These are phyloP conservation scores for Pichia phayaonensis DNA, from an alignment of 805 yeast species.

Conservation along the genomic window DNA sequence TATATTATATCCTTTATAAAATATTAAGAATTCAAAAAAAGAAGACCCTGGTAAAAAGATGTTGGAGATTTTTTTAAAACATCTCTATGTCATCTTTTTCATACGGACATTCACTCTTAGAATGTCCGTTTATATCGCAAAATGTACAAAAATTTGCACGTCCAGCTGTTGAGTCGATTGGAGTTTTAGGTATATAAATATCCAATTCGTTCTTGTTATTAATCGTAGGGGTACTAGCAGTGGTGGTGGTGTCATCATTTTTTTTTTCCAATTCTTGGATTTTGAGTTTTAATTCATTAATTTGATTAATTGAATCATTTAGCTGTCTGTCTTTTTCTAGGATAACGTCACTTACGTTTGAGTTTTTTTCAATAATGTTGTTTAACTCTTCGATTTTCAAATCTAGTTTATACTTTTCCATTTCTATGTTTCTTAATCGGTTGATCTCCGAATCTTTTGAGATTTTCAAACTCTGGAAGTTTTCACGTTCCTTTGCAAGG, in stretches of 20 bases:
- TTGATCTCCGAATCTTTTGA: conserved; percentile 12
- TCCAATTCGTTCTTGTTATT: background rate
- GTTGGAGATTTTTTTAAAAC: conserved; percentile 20
- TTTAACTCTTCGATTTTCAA: conserved; percentile 12
- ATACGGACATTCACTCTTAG: conserved; percentile 80
- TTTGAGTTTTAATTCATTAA: background rate
- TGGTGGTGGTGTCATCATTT: too few species aligned
- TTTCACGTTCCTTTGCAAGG: background rate
- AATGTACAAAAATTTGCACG: conserved; percentile 83
- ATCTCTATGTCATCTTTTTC: conserved; percentile 43
- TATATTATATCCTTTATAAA: background rate
- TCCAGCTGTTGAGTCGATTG: conserved; percentile 65
- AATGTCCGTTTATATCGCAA: conserved; percentile 88
- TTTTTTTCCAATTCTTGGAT: background rate
- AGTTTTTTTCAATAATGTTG: background rate
- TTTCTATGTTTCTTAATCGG: conserved; percentile 13
- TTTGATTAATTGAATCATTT: background rate
- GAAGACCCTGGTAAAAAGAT: too few species aligned
- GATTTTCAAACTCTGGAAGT: conserved; percentile 5
- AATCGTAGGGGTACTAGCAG: background rate
- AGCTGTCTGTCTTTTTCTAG: background rate
- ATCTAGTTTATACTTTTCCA: conserved; percentile 13
- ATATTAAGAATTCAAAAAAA: too few species aligned
- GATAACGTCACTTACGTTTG: too few species aligned
- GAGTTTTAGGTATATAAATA: conserved; percentile 40